phyloP scores from a whole-genome alignment of 2,329 filamentous ascomycete genomes.

The Coleophoma cylindrospora region DNA sequence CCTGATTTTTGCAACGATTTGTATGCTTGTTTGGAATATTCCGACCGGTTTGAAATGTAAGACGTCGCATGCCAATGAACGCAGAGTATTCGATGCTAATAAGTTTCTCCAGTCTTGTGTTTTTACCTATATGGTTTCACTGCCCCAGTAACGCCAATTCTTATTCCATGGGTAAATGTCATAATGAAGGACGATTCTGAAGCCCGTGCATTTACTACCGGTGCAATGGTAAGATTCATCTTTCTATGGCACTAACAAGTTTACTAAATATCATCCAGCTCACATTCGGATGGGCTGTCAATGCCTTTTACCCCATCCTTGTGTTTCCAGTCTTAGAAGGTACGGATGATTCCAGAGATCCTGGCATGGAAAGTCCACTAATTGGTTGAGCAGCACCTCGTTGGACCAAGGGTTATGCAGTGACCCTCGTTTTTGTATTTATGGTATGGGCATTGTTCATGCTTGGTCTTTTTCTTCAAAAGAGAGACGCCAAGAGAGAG shows the following conservation, averaged over 20 bases:
- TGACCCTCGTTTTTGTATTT: conserved; percentile 20
- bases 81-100: neutral
- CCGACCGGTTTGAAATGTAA: conserved; percentile 18
- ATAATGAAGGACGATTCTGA: conserved; percentile 24
- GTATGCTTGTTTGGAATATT: conserved; percentile 24
- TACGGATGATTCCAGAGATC: neutral
- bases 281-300: conserved; percentile 26
- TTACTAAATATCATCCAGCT: conserved; percentile 17
- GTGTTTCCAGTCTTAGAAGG: conserved; percentile 24
- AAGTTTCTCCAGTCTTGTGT: conserved; percentile 4
- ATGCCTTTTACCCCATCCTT: conserved; percentile 24
- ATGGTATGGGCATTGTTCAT: conserved; percentile 27
- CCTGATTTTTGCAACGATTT: conserved; percentile 16
- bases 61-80: neutral
- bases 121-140: conserved; percentile 21
- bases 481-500: conserved; percentile 20
- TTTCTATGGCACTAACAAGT: neutral
- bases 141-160: conserved; percentile 20
- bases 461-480: conserved; percentile 26
- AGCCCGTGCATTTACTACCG: conserved; percentile 26
- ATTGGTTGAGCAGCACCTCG: conserved; percentile 12
- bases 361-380: neutral
- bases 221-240: conserved; percentile 21
- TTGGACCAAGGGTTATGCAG: conserved; percentile 24
- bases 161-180: conserved; percentile 23